These are phyloP conservation scores for Metschnikowia bowlesiae DNA, from an alignment of 805 yeast species.

Conservation along the genomic window DNA sequence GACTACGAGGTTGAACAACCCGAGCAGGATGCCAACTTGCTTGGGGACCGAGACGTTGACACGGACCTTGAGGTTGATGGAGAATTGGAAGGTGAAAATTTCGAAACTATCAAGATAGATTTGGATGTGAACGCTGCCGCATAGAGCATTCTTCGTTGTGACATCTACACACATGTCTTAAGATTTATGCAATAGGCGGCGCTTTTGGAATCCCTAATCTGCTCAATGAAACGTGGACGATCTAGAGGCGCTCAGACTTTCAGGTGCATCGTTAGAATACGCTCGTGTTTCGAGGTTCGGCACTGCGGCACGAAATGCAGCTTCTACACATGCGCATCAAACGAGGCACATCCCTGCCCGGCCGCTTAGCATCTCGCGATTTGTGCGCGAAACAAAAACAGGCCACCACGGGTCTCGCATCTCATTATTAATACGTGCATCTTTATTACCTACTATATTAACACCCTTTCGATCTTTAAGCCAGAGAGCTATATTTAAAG, in stretches of 20 bases:
- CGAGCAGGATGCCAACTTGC: constrained; percentile 13
- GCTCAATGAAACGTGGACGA: too few species aligned
- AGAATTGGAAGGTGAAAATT: constrained; percentile 13
- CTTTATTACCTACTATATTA: not conserved
- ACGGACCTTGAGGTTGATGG: constrained; percentile 19
- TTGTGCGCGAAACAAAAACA: constrained; percentile 4
- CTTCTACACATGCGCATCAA: not conserved
- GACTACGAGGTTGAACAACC: constrained; percentile 15
- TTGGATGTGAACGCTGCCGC: constrained; percentile 13
- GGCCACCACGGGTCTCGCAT: constrained; percentile 1
- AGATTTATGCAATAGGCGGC: not conserved
- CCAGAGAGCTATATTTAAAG: too few species aligned
- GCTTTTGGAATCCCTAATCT: too few species aligned
- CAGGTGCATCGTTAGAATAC: not conserved
- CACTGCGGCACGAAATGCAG: not conserved
- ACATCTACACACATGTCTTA: not conserved
- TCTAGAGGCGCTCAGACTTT: too few species aligned
- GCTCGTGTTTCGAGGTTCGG: not conserved
- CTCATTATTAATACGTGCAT: not conserved
- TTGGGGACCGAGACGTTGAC: constrained; percentile 16
- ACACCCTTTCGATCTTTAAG: not conserved
- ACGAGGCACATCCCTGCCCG: not conserved
- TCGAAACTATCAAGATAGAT: constrained; percentile 16
- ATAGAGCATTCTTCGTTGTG: not conserved
- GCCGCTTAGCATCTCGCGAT: constrained; percentile 2